phyloP scores from a whole-genome alignment of 2,329 filamentous ascomycete species.

The Kalaharituber pfeilii region DNA sequence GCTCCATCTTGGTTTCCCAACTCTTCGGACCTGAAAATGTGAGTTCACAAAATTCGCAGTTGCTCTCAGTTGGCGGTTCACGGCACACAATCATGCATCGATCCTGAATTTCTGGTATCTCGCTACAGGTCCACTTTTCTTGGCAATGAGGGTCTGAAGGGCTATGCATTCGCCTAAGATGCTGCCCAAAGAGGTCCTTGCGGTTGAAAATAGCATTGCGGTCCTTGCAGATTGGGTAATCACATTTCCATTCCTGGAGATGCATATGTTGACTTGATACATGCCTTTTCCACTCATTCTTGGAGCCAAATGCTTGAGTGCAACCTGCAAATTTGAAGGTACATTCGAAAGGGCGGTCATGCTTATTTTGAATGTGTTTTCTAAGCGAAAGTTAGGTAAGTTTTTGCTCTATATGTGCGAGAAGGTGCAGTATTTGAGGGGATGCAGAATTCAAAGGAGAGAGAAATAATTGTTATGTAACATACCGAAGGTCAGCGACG shows the following conservation, averaged over 20 bases:
- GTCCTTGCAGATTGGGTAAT: slow-evolving; percentile 28
- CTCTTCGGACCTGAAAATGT: slow-evolving; percentile 44
- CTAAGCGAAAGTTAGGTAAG: slow-evolving; percentile 4
- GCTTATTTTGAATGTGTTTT: slow-evolving; percentile 45
- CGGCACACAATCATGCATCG: slow-evolving; percentile 46
- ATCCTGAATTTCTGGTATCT: slow-evolving; percentile 39
- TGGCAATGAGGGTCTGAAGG: slow-evolving; percentile 36
- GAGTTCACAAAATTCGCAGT: slow-evolving; percentile 43
- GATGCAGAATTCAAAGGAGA: no score
- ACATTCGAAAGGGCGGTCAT: slow-evolving; percentile 52
- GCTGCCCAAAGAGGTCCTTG: slow-evolving; percentile 81
- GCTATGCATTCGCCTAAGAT: slow-evolving; percentile 70
- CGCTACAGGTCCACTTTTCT: slow-evolving; percentile 46
- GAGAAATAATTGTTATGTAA: no score
- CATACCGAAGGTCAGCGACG: no score
- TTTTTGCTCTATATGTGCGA: no score
- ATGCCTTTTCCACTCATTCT: slow-evolving; percentile 95
- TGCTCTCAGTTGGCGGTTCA: slow-evolving; percentile 42
- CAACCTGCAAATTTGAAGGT: slow-evolving; percentile 68
- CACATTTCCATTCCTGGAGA: slow-evolving; percentile 58
- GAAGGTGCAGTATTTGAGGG: no score
- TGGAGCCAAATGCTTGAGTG: slow-evolving; percentile 50
- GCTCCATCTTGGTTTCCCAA: slow-evolving; percentile 77
- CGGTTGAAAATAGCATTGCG: slow-evolving; percentile 49
- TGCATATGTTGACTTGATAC: slow-evolving; percentile 58